These are phyloP conservation scores for Candida ponderosae DNA, from an alignment of 805 yeast genomes.

Conservation along the genomic window DNA sequence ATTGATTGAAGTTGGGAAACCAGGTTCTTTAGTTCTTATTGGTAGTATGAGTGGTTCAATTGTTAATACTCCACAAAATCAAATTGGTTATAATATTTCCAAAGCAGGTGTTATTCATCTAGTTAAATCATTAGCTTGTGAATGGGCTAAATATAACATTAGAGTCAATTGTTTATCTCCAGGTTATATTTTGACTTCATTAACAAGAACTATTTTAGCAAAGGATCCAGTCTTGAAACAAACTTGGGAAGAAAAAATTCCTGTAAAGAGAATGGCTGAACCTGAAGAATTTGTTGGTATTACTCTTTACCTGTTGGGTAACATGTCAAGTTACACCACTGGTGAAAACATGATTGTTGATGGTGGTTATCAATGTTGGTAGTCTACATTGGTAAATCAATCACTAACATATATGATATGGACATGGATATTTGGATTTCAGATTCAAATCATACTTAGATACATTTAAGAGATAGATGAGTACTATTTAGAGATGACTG, in stretches of 20 bases:
- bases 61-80: constrained; percentile 75
- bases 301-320: constrained; percentile 61
- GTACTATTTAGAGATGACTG: too few relatives aligned
- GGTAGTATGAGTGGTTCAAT: constrained; percentile 79
- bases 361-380: constrained; percentile 87
- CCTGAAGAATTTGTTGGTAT: constrained; percentile 79
- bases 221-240: constrained; percentile 52
- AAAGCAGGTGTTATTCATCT: constrained; percentile 83
- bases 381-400: too few relatives aligned
- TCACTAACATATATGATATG: too few relatives aligned
- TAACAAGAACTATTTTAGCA: constrained; percentile 65
- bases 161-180: constrained; percentile 76
- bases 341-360: constrained; percentile 80
- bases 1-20: constrained; percentile 42
- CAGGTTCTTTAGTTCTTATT: constrained; percentile 58
- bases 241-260: constrained; percentile 65
- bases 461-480: too few relatives aligned
- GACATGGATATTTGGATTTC: too few relatives aligned
- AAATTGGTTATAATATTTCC: constrained; percentile 75
- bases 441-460: too few relatives aligned
- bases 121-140: constrained; percentile 68
- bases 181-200: constrained; percentile 74
- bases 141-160: constrained; percentile 72
- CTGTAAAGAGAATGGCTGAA: constrained; percentile 79
- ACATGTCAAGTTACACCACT: constrained; percentile 73